These are phyloP conservation scores for Aspergillus sojae DNA, from an alignment of 2,329 filamentous ascomycete species.

Conservation along the genomic window DNA sequence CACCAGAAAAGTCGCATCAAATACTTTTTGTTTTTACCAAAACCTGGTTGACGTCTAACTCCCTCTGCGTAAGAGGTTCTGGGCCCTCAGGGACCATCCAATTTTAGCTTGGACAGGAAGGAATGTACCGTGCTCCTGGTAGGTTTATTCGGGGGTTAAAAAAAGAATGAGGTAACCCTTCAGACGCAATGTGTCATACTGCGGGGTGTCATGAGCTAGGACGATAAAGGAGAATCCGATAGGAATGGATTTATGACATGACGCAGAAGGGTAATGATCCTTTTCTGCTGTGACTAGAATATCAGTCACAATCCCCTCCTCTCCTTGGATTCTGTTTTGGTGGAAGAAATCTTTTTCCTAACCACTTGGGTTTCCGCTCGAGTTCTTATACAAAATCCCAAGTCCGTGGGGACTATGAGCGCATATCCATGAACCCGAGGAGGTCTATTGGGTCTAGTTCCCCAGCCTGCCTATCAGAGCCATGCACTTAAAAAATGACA, in stretches of 20 bases:
- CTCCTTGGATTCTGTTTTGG: not conserved
- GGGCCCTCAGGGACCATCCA: constrained; percentile 24
- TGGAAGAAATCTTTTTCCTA: too few species aligned
- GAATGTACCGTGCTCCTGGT: not conserved
- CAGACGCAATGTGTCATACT: constrained; percentile 2
- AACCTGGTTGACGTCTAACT: not conserved
- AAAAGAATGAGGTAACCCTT: constrained; percentile 1
- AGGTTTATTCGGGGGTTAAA: constrained; percentile 1
- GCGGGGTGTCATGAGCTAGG: constrained; percentile 3
- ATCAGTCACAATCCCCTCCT: not conserved
- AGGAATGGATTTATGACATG: not conserved
- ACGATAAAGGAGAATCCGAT: constrained; percentile 2
- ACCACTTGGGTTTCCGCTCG: not conserved
- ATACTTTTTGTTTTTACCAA: too few species aligned
- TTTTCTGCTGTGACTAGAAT: not conserved
- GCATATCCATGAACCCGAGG: constrained; percentile 11
- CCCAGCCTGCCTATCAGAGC: constrained; percentile 3
- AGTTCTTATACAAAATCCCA: not conserved
- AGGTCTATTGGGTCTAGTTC: constrained; percentile 13
- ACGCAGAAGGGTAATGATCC: not conserved
- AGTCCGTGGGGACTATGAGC: constrained; percentile 5
- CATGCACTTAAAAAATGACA: constrained; percentile 3
- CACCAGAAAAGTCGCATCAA: not conserved
- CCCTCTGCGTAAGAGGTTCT: constrained; percentile 17
- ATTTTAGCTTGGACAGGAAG: not conserved